These are phyloP conservation scores for Penicillium taxi DNA, from an alignment of 495 filamentous ascomycete species.

Conservation along the genomic window DNA sequence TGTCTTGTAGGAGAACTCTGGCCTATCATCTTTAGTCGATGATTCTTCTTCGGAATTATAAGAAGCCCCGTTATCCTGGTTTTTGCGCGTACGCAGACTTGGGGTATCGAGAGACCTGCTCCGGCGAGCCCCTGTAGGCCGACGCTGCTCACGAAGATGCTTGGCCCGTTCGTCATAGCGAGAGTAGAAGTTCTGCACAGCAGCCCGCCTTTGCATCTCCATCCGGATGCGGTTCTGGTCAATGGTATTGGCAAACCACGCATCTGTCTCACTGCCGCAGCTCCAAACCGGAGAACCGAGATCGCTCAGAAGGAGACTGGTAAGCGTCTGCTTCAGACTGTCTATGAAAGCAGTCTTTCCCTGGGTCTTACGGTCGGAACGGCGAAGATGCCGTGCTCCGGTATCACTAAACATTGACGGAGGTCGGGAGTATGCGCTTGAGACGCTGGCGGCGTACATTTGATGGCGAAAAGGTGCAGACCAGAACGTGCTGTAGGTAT, in stretches of 20 bases:
- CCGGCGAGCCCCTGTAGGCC: constrained; percentile 18
- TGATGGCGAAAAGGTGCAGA: constrained; percentile 63
- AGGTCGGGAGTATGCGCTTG: constrained; percentile 43
- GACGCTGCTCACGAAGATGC: constrained; percentile 17
- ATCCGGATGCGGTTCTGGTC: constrained; percentile 71
- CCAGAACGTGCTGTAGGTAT: constrained; percentile 80
- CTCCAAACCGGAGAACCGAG: constrained; percentile 77
- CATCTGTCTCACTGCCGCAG: constrained; percentile 83
- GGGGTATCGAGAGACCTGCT: constrained; percentile 29
- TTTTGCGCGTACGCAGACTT: background rate
- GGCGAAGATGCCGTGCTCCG: constrained; percentile 25
- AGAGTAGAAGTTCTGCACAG: constrained; percentile 40
- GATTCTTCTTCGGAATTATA: background rate
- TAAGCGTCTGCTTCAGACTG: constrained; percentile 69
- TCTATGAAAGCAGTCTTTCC: constrained; percentile 62
- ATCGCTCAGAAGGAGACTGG: constrained; percentile 82
- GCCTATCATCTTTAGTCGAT: constrained; percentile 7
- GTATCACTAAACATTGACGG: constrained; percentile 41
- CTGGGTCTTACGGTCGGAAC: constrained; percentile 30
- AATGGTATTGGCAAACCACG: constrained; percentile 71
- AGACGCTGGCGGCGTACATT: constrained; percentile 52
- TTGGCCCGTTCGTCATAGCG: constrained; percentile 32
- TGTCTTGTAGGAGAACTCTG: constrained; percentile 58
- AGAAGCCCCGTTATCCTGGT: background rate
- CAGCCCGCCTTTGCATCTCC: constrained; percentile 56